Evolutionary conservation across 1,284 basidiomycete genomes (phyloP).

Genomic region (Amylostereum areolatum): DNA sequence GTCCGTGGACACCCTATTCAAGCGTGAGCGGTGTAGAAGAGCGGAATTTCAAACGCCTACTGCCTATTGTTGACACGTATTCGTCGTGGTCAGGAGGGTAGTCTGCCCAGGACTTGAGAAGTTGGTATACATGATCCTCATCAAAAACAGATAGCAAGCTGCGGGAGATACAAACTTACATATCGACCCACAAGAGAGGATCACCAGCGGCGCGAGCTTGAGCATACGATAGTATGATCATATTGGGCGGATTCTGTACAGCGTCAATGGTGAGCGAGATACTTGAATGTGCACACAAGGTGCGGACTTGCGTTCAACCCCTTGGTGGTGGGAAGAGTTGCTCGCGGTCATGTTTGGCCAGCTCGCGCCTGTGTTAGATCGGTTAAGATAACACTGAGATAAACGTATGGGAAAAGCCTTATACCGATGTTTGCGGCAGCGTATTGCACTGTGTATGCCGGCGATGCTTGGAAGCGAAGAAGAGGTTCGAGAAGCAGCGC

Average conservation of each 20-base stretch:
- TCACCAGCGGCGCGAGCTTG: constrained; percentile 15
- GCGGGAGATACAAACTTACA: constrained; percentile 7
- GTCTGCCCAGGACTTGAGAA: constrained; percentile 3
- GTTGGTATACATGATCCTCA: not conserved
- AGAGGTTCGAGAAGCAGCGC: constrained; percentile 8
- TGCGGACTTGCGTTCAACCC: constrained; percentile 7
- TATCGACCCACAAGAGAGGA: constrained; percentile 4
- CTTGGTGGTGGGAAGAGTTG: constrained; percentile 1
- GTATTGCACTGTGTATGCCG: not conserved
- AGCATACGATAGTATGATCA: constrained; percentile 17
- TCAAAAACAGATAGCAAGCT: too few species aligned
- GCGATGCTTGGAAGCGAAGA: constrained; percentile 4
- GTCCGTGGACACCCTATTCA: constrained; percentile 63
- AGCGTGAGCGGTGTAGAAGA: constrained; percentile 61
- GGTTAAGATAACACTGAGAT: too few species aligned
- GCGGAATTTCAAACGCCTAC: too few species aligned
- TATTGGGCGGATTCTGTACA: constrained; percentile 12
- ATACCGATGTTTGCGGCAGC: constrained; percentile 5
- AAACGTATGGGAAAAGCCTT: too few species aligned
- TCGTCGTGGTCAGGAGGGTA: too few species aligned
- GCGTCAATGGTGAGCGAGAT: not conserved
- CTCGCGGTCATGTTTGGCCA: constrained; percentile 5
- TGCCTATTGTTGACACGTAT: too few species aligned
- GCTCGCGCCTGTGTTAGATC: not conserved
- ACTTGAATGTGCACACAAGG: not conserved